Percentiles rank a stretch among this genome's conserved stretches.
Evolutionary conservation across 768 basidiomycete genomes (phyloP).

Genomic region (Tricholoma saponaceum): DNA sequence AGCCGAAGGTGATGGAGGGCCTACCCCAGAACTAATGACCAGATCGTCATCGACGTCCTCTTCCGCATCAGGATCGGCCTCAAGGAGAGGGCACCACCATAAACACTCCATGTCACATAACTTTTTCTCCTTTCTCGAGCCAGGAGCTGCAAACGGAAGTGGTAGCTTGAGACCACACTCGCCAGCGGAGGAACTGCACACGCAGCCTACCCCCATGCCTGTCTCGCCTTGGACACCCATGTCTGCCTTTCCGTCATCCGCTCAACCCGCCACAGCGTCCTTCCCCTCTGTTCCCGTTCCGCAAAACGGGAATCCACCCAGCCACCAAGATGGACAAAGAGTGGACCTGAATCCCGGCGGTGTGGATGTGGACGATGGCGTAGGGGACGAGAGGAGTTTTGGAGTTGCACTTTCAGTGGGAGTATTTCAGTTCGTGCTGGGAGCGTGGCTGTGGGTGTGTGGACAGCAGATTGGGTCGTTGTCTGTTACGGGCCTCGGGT

Average conservation of each 20-base stretch:
- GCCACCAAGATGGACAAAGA: not conserved
- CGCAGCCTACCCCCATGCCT: conserved; percentile 56
- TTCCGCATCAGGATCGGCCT: conserved; percentile 12
- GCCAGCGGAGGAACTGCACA: conserved; percentile 39
- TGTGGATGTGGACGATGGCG: not conserved
- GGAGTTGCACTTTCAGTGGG: conserved; percentile 13
- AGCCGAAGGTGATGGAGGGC: not conserved
- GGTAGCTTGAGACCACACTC: not conserved
- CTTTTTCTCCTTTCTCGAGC: conserved; percentile 94
- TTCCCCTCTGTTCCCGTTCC: conserved; percentile 1
- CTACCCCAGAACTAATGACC: conserved; percentile 24
- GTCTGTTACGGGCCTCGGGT: conserved; percentile 86
- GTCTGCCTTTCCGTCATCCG: conserved; percentile 32
- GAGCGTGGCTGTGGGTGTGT: conserved; percentile 79
- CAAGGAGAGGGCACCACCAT: conserved; percentile 78
- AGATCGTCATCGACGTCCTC: conserved; percentile 19
- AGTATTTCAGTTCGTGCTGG: conserved; percentile 55
- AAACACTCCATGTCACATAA: conserved; percentile 93
- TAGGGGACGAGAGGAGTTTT: not conserved
- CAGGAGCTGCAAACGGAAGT: conserved; percentile 30
- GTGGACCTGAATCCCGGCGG: not conserved
- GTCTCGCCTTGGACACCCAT: conserved; percentile 67
- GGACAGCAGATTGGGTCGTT: conserved; percentile 89
- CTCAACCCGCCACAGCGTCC: conserved; percentile 22
- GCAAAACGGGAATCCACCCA: not conserved